Evolutionary conservation across 2,329 filamentous ascomycete genomes (phyloP), one percentile per base, ranked within the genome.

Genomic region (Venturia carpophila): DNA sequence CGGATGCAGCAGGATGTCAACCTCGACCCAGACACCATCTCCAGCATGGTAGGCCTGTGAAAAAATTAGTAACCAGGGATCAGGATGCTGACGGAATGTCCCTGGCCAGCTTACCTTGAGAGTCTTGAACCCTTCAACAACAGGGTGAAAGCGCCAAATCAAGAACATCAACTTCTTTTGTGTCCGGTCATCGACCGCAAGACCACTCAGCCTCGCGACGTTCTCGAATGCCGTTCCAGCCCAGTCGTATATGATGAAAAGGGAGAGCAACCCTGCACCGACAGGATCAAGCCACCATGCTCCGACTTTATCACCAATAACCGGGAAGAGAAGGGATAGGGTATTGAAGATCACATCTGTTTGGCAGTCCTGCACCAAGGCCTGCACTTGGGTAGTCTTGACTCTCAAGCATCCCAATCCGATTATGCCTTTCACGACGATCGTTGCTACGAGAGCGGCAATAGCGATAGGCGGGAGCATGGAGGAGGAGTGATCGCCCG

Each of bases 181-280:
- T 49, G 83, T 75, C 5, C 78, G 74, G 3, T 81, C 76, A 2
- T 79, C 77, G 0, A 83, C 84, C 0, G 82, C 82, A 63, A 83
- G 78, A n/a, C 84, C 84, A 0, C 82, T 84, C 5, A 87, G 75
- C 1, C 84, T 79, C 1, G 80, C 80, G 60, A 87, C 80, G 68
- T 87, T 86, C 64, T 83, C 79, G 60, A 85, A 78, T 67, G 80
- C 84, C 0, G 86, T 88, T 58, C 80, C 79, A 1, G 82, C 82
- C 87, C 86, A 89, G 74, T 89, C 87, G 73, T 83, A 85, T 69
- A 89, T 88, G 72, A 89, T 87, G 75, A 82, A 88, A 5, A 88
- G 73, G 0, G 86, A 87, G 0, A 89, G 77, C 0, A 88, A 70
- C 0, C 82, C 81, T 3, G 86, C 87, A 64, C 86, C 87, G 0